Conservation (phyloP, 1,139 yeast genomes). For the Casaregolazyma lundiana region DNA sequence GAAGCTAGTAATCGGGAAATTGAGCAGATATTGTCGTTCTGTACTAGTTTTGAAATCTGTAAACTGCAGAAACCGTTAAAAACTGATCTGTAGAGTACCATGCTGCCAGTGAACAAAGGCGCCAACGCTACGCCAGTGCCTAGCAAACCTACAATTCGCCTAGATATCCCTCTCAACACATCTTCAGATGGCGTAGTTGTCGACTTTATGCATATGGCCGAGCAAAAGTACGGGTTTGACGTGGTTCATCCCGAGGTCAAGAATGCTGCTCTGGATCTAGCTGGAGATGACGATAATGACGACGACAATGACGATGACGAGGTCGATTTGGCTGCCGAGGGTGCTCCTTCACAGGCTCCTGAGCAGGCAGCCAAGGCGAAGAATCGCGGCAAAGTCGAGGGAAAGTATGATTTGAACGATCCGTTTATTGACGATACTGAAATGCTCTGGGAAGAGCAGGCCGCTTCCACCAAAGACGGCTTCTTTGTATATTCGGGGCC, state of each 20-base stretch:
- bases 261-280: slow-evolving; percentile 47
- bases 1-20: too few species aligned
- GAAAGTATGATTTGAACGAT: slow-evolving; percentile 88
- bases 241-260: slow-evolving; percentile 60
- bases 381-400: slow-evolving; percentile 38
- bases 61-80: not conserved
- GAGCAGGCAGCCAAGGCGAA: slow-evolving; percentile 41
- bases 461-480: slow-evolving; percentile 90
- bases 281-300: slow-evolving; percentile 59
- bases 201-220: slow-evolving; percentile 75
- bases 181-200: slow-evolving; percentile 45
- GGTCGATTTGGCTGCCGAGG: slow-evolving; percentile 25
- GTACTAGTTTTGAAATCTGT: not conserved
- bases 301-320: slow-evolving; percentile 47
- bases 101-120: not conserved
- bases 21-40: too few species aligned
- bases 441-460: slow-evolving; percentile 85
- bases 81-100: too few species aligned
- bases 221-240: slow-evolving; percentile 81
- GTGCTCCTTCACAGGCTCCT: slow-evolving; percentile 7
- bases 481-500: slow-evolving; percentile 97
- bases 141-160: slow-evolving; percentile 7
- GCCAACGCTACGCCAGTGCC: slow-evolving; percentile 5
- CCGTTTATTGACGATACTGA: slow-evolving; percentile 97
- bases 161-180: slow-evolving; percentile 5